These are phyloP conservation scores for Phyllosticta capitalensis DNA, from an alignment of 2,329 filamentous ascomycete species.

Conservation along the genomic window DNA sequence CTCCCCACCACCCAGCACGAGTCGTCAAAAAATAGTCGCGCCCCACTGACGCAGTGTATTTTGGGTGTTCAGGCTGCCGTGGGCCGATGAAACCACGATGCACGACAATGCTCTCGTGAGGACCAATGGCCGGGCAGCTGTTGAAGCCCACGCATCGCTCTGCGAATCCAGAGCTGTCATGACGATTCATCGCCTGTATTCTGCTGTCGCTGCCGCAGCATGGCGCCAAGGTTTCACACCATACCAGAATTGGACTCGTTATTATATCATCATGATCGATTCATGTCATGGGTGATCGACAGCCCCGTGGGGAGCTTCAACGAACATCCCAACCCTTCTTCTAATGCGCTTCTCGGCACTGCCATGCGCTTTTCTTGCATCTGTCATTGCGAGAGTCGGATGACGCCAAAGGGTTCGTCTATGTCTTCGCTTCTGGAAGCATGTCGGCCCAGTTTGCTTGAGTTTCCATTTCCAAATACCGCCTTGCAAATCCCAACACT, in stretches of 20 bases:
- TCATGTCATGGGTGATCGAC: background rate
- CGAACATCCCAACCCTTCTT: background rate
- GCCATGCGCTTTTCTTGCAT: background rate
- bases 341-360: background rate
- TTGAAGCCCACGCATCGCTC: background rate
- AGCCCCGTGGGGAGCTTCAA: background rate
- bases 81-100: background rate
- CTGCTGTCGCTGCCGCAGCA: background rate
- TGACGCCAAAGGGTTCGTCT: background rate
- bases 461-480: background rate
- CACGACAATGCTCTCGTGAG: background rate
- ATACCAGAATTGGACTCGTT: background rate
- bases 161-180: background rate
- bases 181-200: background rate
- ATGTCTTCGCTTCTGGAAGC: background rate
- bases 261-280: background rate
- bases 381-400: background rate
- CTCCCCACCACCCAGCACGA: background rate
- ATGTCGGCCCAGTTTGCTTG: background rate
- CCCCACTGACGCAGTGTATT: background rate
- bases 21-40: background rate
- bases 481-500: background rate
- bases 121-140: background rate
- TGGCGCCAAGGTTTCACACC: background rate
- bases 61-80: background rate